Evolutionary conservation across 345 rosid genomes (phyloP).

Genomic region (Ricinus communis): DNA sequence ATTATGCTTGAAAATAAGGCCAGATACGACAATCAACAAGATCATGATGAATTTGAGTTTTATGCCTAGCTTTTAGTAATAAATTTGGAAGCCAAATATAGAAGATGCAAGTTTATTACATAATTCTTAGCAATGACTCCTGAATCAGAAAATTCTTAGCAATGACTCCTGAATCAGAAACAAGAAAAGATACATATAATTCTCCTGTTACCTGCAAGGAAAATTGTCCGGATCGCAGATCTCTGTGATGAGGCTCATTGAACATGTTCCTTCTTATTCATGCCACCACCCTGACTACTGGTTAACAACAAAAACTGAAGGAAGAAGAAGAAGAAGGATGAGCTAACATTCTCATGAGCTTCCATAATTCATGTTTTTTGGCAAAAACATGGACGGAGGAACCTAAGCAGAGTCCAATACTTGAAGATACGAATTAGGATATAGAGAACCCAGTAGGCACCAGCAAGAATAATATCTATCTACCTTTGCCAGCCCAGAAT

Average conservation of each 20-base stretch:
- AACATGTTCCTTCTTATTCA: constrained; percentile 39
- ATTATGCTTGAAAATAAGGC: not conserved
- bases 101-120: too few species aligned
- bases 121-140: not conserved
- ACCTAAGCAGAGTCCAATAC: constrained; percentile 21
- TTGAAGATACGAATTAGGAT: not conserved
- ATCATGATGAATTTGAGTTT: not conserved
- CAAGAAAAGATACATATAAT: not conserved
- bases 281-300: constrained; percentile 23
- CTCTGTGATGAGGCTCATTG: constrained; percentile 48
- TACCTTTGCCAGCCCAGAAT: constrained; percentile 23
- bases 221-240: constrained; percentile 34
- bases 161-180: not conserved
- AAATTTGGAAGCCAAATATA: not conserved
- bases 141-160: not conserved
- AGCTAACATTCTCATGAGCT: constrained; percentile 1
- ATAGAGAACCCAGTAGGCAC: not conserved
- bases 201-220: constrained; percentile 46
- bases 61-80: too few species aligned
- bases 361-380: constrained; percentile 8
- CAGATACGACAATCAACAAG: not conserved
- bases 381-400: constrained; percentile 29
- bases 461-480: constrained; percentile 14
- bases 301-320: too few species aligned
- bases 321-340: not conserved